Percentiles rank a stretch among this genome's conserved stretches.
Evolutionary conservation across 108 stramenopile genomes (phyloP).

Genomic region (Discostella stelligeroides): DNA sequence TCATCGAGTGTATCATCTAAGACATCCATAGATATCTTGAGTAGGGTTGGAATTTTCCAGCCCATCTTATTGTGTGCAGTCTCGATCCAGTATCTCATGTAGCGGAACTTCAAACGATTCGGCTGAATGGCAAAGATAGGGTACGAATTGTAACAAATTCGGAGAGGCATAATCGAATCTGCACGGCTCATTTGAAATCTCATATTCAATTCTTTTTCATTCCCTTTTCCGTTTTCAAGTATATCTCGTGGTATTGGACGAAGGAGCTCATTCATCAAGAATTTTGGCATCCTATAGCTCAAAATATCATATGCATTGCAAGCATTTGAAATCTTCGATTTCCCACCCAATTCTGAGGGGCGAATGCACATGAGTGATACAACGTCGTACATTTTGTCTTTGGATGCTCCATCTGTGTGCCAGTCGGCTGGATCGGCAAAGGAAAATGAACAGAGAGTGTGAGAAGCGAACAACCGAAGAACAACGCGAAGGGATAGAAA

Average conservation of each 20-base stretch:
- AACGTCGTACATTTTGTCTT: constrained; percentile 18
- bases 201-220: neutral
- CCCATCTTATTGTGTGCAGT: constrained; percentile 23
- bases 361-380: constrained; percentile 22
- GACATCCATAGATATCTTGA: constrained; percentile 19
- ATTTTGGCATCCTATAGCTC: constrained; percentile 11
- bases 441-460: neutral
- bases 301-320: constrained; percentile 21
- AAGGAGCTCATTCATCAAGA: constrained; percentile 25
- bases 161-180: constrained; percentile 3
- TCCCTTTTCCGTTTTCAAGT: constrained; percentile 23
- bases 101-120: constrained; percentile 20
- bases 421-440: neutral
- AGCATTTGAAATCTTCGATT: constrained; percentile 19
- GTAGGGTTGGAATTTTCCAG: constrained; percentile 3
- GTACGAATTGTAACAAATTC: constrained; percentile 26
- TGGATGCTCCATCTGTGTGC: constrained; percentile 34
- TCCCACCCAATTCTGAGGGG: constrained; percentile 18
- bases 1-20: constrained; percentile 18
- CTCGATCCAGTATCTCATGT: constrained; percentile 35
- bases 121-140: constrained; percentile 7
- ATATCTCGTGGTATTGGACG: constrained; percentile 19
- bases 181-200: neutral
- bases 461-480: too few relatives aligned
- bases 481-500: neutral